phyloP scores from a whole-genome alignment of 2,329 filamentous ascomycete genomes.

The Microdochium nivale region DNA sequence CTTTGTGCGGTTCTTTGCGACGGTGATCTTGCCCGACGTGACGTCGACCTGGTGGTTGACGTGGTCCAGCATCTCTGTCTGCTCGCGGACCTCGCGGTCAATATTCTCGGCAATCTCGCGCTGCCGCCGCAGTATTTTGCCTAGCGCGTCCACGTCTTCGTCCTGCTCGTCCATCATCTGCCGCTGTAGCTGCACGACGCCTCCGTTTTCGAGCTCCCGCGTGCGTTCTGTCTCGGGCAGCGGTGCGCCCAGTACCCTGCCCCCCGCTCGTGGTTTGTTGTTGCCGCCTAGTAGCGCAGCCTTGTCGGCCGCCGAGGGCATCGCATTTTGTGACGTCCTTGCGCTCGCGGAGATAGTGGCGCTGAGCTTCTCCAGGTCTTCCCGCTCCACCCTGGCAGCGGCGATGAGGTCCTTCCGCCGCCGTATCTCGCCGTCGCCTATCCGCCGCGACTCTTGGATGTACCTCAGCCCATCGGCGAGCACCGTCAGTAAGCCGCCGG shows the following conservation, averaged over 20 bases:
- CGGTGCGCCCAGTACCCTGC: slow-evolving; percentile 65
- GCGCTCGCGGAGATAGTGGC: slow-evolving; percentile 34
- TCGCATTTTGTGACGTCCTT: slow-evolving; percentile 38
- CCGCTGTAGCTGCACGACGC: slow-evolving; percentile 64
- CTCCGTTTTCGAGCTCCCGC: slow-evolving; percentile 66
- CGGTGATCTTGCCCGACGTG: slow-evolving; percentile 58
- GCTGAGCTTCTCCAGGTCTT: slow-evolving; percentile 66
- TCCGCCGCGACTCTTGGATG: slow-evolving; percentile 42
- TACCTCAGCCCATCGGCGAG: slow-evolving; percentile 57
- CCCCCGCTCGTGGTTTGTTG: slow-evolving; percentile 28
- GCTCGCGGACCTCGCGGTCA: slow-evolving; percentile 61
- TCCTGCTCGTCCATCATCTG: slow-evolving; percentile 71
- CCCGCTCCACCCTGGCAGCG: slow-evolving; percentile 62
- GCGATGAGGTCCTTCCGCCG: slow-evolving; percentile 62
- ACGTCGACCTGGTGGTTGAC: slow-evolving; percentile 59
- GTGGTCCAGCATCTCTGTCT: slow-evolving; percentile 61
- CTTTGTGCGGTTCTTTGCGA: slow-evolving; percentile 64
- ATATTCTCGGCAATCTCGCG: slow-evolving; percentile 72
- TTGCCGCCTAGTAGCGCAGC: slow-evolving; percentile 35
- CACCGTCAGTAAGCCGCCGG: slow-evolving; percentile 52
- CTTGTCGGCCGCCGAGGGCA: slow-evolving; percentile 38
- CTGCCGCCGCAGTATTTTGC: slow-evolving; percentile 62
- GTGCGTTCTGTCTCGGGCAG: slow-evolving; percentile 69
- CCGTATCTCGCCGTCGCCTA: slow-evolving; percentile 69
- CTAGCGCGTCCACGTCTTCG: slow-evolving; percentile 58